Conservation (phyloP, 306 rosid genomes). For the Inga oerstediana region DNA sequence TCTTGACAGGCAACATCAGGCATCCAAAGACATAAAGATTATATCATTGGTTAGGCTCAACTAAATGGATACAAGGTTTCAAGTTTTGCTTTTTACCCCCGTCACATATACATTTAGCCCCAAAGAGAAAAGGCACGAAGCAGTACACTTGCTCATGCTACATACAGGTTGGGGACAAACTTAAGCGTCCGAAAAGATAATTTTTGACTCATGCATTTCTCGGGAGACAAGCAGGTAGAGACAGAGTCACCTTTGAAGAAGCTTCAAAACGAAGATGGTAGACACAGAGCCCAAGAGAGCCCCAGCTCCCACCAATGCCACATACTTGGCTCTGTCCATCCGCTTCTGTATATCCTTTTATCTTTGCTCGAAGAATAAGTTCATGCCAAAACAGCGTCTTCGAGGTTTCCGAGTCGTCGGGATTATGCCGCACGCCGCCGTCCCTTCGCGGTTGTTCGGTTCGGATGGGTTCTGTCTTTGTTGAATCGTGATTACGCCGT, state of each 20-base stretch:
- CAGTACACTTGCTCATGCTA: background rate
- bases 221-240: background rate
- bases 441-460: background rate
- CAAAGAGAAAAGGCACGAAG: background rate
- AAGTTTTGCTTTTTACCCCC: background rate
- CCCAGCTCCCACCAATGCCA: conserved; percentile 71
- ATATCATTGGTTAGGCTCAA: background rate
- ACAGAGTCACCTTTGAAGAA: conserved; percentile 61
- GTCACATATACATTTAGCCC: background rate
- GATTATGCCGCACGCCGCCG: background rate
- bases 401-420: background rate
- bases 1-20: background rate
- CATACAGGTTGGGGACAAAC: background rate
- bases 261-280: conserved; percentile 64
- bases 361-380: background rate
- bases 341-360: background rate
- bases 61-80: background rate
- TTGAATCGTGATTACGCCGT: background rate
- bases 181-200: background rate
- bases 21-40: background rate
- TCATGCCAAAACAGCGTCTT: background rate
- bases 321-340: conserved; percentile 58
- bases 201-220: background rate
- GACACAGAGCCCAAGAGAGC: conserved; percentile 81
- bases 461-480: background rate